phyloP scores from a whole-genome alignment of 2,329 filamentous ascomycete species.

The Paecilomyces dactylethromorphus region DNA sequence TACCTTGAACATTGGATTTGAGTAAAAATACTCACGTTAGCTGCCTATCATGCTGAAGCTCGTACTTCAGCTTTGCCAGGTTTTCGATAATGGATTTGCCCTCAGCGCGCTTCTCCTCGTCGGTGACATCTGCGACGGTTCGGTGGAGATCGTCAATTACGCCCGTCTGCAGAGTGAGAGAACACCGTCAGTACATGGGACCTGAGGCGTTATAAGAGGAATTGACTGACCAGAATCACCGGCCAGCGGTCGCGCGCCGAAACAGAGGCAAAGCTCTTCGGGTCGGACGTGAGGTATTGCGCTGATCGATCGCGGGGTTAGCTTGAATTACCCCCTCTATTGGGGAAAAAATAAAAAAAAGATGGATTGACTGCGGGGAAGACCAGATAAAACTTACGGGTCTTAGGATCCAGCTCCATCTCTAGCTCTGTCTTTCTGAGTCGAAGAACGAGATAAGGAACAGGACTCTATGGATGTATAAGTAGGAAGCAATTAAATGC shows the following conservation, averaged over 20 bases:
- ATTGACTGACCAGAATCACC: slow-evolving; percentile 68
- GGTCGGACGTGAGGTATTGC: slow-evolving; percentile 71
- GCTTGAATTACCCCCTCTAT: slow-evolving; percentile 7
- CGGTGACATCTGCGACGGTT: slow-evolving; percentile 41
- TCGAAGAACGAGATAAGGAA: background rate
- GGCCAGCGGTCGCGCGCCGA: slow-evolving; percentile 90
- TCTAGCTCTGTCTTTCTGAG: slow-evolving; percentile 7
- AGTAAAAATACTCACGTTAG: slow-evolving; percentile 55
- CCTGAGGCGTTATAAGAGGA: background rate
- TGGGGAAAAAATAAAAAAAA: background rate
- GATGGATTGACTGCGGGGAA: background rate
- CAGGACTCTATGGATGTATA: background rate
- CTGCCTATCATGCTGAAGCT: slow-evolving; percentile 80
- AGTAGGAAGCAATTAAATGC: background rate
- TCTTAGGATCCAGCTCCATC: slow-evolving; percentile 73
- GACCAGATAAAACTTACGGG: slow-evolving; percentile 51
- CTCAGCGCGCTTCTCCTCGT: slow-evolving; percentile 59
- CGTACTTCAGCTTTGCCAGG: slow-evolving; percentile 82
- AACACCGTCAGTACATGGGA: background rate
- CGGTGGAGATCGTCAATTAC: slow-evolving; percentile 93
- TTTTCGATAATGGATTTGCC: slow-evolving; percentile 80
- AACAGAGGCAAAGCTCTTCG: slow-evolving; percentile 76
- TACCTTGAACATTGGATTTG: background rate
- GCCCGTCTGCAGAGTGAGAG: slow-evolving; percentile 58
- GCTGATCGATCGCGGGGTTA: slow-evolving; percentile 43